A percentile compares a stretch with the other conserved stretches of the same genome.
Evolutionary conservation across 441 rosid genomes (phyloP).

Genomic region (Jatropha podagrica): DNA sequence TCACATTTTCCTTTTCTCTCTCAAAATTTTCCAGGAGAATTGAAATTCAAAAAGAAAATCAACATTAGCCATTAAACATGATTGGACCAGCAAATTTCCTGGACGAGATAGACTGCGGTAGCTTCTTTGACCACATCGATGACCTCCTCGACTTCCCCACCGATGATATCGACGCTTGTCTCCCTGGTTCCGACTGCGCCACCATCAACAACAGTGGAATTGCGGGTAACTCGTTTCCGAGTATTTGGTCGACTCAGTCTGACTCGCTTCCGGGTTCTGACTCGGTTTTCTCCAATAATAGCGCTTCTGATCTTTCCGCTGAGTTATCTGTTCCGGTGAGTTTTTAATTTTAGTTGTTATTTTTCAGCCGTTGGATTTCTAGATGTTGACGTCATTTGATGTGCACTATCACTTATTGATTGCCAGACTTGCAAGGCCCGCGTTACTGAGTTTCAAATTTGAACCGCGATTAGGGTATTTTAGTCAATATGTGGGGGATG

Average conservation of each 20-base stretch:
- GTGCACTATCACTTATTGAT: background rate
- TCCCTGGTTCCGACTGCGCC: slow-evolving; percentile 20
- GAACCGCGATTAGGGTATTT: slow-evolving; percentile 14
- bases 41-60: background rate
- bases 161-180: slow-evolving; percentile 53
- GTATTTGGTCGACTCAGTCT: slow-evolving; percentile 59
- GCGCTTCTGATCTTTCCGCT: slow-evolving; percentile 61
- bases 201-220: background rate
- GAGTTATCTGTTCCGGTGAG: slow-evolving; percentile 77
- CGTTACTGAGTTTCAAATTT: background rate
- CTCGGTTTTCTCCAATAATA: slow-evolving; percentile 52
- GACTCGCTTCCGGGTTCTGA: slow-evolving; percentile 66
- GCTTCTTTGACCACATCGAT: slow-evolving; percentile 95
- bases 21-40: slow-evolving; percentile 29
- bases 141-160: slow-evolving; percentile 84
- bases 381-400: slow-evolving; percentile 23
- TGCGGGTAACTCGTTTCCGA: slow-evolving; percentile 43
- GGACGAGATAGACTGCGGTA: slow-evolving; percentile 88
- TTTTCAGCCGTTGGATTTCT: slow-evolving; percentile 16
- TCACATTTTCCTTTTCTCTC: slow-evolving; percentile 1
- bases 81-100: slow-evolving; percentile 54
- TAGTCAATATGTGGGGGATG: background rate
- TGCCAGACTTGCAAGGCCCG: slow-evolving; percentile 15
- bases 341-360: background rate
- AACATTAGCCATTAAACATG: slow-evolving; percentile 35